These are phyloP conservation scores for Coemansia javaensis DNA, from an alignment of 192 early-diverging fungal species.

Conservation along the genomic window DNA sequence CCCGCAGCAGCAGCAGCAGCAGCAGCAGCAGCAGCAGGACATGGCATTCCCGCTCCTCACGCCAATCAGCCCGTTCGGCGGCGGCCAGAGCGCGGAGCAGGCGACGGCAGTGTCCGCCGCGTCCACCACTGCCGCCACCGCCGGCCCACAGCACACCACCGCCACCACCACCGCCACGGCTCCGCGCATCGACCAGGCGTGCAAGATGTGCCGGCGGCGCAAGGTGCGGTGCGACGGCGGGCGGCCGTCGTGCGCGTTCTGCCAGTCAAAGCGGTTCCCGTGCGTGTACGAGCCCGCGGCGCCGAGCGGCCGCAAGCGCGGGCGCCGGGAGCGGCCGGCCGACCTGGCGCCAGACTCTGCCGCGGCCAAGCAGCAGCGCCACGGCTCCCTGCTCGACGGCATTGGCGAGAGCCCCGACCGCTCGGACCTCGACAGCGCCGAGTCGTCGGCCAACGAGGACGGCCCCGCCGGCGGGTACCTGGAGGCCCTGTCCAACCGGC, in stretches of 20 bases:
- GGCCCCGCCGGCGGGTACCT: slow-evolving; percentile 11
- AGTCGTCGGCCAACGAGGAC: slow-evolving; percentile 9
- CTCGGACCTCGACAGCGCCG: slow-evolving; percentile 20
- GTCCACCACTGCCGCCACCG: background rate
- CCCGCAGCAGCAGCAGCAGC: too few species aligned
- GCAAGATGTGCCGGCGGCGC: slow-evolving; percentile 52
- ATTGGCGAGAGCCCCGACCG: slow-evolving; percentile 6
- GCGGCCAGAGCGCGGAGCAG: background rate
- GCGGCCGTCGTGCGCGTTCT: slow-evolving; percentile 45
- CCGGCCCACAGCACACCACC: slow-evolving; percentile 5
- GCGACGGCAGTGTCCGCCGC: background rate
- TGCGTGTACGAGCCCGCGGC: slow-evolving; percentile 46
- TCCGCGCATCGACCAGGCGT: slow-evolving; percentile 46
- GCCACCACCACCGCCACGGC: background rate
- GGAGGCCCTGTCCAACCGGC: slow-evolving; percentile 40
- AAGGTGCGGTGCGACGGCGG: slow-evolving; percentile 51
- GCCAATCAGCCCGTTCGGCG: slow-evolving; percentile 2
- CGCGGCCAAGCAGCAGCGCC: slow-evolving; percentile 22
- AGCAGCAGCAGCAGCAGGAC: too few species aligned
- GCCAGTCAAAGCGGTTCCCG: slow-evolving; percentile 26
- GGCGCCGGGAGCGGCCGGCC: too few species aligned
- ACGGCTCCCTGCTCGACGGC: slow-evolving; percentile 2
- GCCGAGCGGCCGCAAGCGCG: slow-evolving; percentile 26
- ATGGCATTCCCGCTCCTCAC: slow-evolving; percentile 9
- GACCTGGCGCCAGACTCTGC: too few species aligned